These are phyloP conservation scores for Suhomyces ambrosiae DNA, from an alignment of 1,139 yeast genomes.

Conservation along the genomic window DNA sequence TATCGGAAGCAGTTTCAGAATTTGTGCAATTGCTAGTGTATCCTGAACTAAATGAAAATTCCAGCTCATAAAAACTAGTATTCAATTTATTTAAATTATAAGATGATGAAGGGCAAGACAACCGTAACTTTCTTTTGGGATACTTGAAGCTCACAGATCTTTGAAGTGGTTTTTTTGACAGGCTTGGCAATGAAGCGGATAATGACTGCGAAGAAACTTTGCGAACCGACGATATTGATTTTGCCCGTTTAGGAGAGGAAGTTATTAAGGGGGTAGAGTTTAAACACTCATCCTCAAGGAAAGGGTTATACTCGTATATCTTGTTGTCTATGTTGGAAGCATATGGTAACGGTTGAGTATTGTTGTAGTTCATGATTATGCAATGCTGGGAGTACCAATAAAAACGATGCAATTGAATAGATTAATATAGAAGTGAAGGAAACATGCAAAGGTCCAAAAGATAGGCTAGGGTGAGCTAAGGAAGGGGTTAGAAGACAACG, in stretches of 20 bases:
- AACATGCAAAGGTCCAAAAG: conserved; percentile 11
- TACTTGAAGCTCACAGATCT: conserved; percentile 15
- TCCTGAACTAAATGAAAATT: conserved; percentile 23
- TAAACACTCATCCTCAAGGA: conserved; percentile 12
- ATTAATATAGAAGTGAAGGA: conserved; percentile 5
- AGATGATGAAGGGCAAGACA: conserved; percentile 2
- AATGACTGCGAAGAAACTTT: conserved; percentile 11
- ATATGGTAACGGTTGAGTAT: conserved; percentile 31
- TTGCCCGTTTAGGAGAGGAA: conserved; percentile 15
- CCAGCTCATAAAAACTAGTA: conserved; percentile 14
- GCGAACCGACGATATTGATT: conserved; percentile 10
- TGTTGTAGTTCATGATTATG: conserved; percentile 16
- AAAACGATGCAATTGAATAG: conserved; percentile 3
- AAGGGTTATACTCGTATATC: conserved; percentile 27
- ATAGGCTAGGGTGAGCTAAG: conserved; percentile 14
- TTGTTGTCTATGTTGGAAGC: conserved; percentile 23
- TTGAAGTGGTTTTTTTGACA: conserved; percentile 4
- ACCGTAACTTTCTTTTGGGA: conserved; percentile 16
- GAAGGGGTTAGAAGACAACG: neutral
- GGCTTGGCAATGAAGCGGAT: conserved; percentile 8
- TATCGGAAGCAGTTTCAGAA: conserved; percentile 10
- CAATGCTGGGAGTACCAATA: conserved; percentile 1
- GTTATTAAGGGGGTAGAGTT: conserved; percentile 3
- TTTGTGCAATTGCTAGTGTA: conserved; percentile 3
- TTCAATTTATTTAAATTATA: neutral